Percentiles rank a stretch among this genome's conserved stretches.
Conservation (phyloP, 108 stramenopile genomes). For the Nannochloropsis salina region DNA sequence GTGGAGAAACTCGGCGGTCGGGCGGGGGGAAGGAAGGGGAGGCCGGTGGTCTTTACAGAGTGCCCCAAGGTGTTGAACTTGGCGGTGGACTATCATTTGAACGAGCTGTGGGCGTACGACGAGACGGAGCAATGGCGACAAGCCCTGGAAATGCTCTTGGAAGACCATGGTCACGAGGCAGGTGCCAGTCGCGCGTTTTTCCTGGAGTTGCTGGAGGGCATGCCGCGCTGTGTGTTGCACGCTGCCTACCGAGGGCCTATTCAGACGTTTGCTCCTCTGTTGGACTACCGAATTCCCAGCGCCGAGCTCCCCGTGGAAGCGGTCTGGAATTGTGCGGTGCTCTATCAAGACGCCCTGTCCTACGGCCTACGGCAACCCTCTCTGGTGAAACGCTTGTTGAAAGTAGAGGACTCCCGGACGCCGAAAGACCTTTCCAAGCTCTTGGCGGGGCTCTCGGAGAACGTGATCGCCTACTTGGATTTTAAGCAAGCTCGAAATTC, state of each 20-base stretch:
- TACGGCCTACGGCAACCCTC: background rate
- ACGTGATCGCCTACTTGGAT: background rate
- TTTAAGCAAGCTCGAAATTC: background rate
- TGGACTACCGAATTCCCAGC: background rate
- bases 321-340: background rate
- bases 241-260: background rate
- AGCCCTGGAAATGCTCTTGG: background rate
- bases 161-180: background rate
- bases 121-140: background rate
- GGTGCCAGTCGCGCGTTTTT: background rate
- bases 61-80: background rate
- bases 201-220: background rate
- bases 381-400: slow-evolving; percentile 1
- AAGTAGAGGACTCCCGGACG: background rate
- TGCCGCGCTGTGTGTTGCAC: background rate
- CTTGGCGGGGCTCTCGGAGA: background rate
- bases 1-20: background rate
- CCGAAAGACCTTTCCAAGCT: background rate
- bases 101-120: background rate
- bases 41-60: slow-evolving; percentile 3
- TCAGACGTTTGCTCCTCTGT: background rate
- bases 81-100: background rate
- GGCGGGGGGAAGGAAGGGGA: background rate
- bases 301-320: background rate
- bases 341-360: background rate